Evolutionary conservation across 2,329 filamentous ascomycete species (phyloP), one percentile per base, ranked within the genome.

Genomic region (Teratosphaeriaceae sp.): DNA sequence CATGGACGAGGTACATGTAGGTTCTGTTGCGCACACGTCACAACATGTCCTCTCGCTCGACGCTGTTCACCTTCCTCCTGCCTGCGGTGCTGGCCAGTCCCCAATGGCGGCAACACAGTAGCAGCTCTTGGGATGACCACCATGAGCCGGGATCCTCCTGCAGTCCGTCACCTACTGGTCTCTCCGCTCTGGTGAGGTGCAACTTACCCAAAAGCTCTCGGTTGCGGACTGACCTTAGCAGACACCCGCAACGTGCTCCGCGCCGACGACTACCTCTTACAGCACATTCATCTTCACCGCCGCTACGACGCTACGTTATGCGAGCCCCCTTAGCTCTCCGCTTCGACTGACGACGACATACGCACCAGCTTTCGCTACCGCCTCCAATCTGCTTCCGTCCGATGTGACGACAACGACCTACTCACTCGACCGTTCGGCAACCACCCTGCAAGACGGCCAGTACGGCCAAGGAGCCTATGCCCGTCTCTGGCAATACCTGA

Each of bases 401-500:
- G 42, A 43, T 26, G 44, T 43, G 16, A 53, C 49, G 2, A 48
- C 48, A 18, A 52, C 46, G 3, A 44, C 42, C 12, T 53, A 51
- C 37, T 50, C 51, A 1, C 47, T 53, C 18, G 38, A 51, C 31
- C 47, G 46, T 4, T 42, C 40, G 23, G 43, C 47, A 7, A 53
- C 47, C 3, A 34, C 30, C 2, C 26, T 49, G 9, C 47, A 55
- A 24, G 53, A 53, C 38, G 53, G 49, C 22, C 21, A 31, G 16
- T 54, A 55, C 30, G 51, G 53, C 5, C 51, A 53, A 26, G 46
- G 49, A 30, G 52, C 51, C 12, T 54, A 51, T 30, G 49, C 51
- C 20, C 38, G 43, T n/a, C 43, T 55, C 4, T 54, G 53, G 51
- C 29, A 43, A 5, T 20, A 43, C 16, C 22, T 55, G 20, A 48